These are phyloP conservation scores for Chimonanthus salicifolius DNA, from an alignment of 164 flowering plant species.

Conservation along the genomic window DNA sequence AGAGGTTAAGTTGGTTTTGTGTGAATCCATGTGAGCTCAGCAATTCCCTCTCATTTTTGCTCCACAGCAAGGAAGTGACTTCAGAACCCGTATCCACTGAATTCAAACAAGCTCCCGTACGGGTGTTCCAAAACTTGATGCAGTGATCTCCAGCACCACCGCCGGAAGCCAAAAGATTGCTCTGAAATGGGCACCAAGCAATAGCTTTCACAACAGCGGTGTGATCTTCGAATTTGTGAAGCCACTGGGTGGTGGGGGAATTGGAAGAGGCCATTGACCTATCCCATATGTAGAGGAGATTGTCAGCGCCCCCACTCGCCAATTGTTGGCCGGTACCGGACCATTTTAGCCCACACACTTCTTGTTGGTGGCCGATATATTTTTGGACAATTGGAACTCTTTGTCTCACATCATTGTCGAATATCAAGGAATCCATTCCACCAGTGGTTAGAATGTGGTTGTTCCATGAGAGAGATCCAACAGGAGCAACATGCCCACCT, in stretches of 20 bases:
- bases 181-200: constrained; percentile 69
- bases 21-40: constrained; percentile 59
- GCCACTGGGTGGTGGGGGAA: constrained; percentile 38
- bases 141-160: constrained; percentile 55
- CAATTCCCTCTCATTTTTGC: constrained; percentile 50
- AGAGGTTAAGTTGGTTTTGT: constrained; percentile 51
- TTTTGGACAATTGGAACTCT: constrained; percentile 41
- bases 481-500: neutral
- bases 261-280: constrained; percentile 34
- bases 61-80: constrained; percentile 60
- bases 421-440: neutral
- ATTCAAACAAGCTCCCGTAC: constrained; percentile 58
- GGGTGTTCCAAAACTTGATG: constrained; percentile 63
- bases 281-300: constrained; percentile 56
- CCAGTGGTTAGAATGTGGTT: neutral
- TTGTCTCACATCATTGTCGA: constrained; percentile 21
- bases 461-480: neutral
- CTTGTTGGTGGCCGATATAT: constrained; percentile 51
- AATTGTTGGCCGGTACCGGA: constrained; percentile 52
- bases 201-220: constrained; percentile 62
- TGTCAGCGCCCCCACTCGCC: constrained; percentile 66
- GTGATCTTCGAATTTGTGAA: constrained; percentile 57
- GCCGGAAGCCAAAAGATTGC: constrained; percentile 51
- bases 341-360: constrained; percentile 67
- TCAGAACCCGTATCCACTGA: constrained; percentile 63